A percentile compares a stretch with the other conserved stretches of the same genome.
phyloP scores from a whole-genome alignment of 768 basidiomycete genomes.

The Suillus brevipes region DNA sequence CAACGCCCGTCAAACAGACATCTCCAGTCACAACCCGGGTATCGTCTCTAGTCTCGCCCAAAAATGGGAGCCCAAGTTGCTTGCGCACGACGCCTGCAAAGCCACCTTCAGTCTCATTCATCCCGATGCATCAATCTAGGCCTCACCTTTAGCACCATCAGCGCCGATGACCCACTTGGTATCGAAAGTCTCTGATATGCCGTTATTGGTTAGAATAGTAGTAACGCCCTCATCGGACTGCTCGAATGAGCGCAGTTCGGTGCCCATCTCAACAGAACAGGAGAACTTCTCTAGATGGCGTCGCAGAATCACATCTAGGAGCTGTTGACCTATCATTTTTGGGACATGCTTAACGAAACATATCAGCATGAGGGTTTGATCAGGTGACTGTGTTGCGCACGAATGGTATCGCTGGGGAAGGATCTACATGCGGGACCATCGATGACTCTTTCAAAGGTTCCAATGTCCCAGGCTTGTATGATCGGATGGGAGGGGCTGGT shows the following conservation, averaged over 20 bases:
- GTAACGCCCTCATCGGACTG: constrained; percentile 34
- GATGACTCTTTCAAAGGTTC: constrained; percentile 5
- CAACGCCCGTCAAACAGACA: constrained; percentile 37
- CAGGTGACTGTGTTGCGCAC: constrained; percentile 17
- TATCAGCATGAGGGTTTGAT: neutral
- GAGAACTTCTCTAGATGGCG: constrained; percentile 7
- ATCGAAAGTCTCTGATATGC: constrained; percentile 4
- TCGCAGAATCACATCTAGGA: constrained; percentile 27
- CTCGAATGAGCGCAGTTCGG: constrained; percentile 36
- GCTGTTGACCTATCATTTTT: constrained; percentile 15
- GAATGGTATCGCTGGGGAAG: constrained; percentile 27
- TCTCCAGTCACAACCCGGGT: constrained; percentile 30
- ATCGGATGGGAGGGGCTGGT: constrained; percentile 28
- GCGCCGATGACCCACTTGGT: constrained; percentile 16
- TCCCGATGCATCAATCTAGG: neutral
- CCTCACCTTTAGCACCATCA: constrained; percentile 21
- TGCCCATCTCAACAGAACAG: constrained; percentile 35
- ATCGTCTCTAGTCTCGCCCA: constrained; percentile 34
- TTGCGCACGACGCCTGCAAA: constrained; percentile 9
- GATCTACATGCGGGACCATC: constrained; percentile 19
- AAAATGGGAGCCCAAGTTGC: constrained; percentile 12
- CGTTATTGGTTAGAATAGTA: constrained; percentile 12
- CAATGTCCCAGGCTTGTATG: constrained; percentile 26
- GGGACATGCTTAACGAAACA: neutral
- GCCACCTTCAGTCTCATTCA: neutral